Percentiles rank a stretch among this genome's conserved stretches.
Evolutionary conservation across 208 protist genomes (phyloP).

Genomic region (Porcisia hertigi): DNA sequence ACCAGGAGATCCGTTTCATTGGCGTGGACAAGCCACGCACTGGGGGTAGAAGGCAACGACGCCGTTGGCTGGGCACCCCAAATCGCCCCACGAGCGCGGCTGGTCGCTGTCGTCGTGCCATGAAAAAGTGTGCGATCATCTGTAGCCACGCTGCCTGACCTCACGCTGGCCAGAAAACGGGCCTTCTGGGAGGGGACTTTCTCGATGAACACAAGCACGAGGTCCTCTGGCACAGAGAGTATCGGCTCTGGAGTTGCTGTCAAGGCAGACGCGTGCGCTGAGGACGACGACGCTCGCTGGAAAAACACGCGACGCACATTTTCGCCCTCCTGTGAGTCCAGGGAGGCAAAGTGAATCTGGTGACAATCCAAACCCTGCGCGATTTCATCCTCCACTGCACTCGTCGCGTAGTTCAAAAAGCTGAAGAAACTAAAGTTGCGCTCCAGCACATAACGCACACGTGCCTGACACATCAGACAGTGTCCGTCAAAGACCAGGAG

Average conservation of each 20-base stretch:
- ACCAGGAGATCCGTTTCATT: conserved; percentile 67
- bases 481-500: conserved; percentile 83
- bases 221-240: conserved; percentile 34
- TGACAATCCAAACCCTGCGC: conserved; percentile 51
- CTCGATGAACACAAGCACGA: conserved; percentile 74
- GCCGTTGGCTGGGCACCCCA: not conserved
- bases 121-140: conserved; percentile 30
- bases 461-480: conserved; percentile 72
- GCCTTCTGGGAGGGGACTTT: conserved; percentile 61
- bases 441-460: conserved; percentile 73
- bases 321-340: conserved; percentile 53
- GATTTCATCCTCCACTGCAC: conserved; percentile 30
- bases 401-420: conserved; percentile 36
- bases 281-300: not conserved
- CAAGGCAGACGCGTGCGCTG: conserved; percentile 1
- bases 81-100: not conserved
- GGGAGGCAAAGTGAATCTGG: conserved; percentile 63
- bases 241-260: not conserved
- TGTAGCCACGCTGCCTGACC: conserved; percentile 13
- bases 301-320: conserved; percentile 59
- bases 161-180: conserved; percentile 36
- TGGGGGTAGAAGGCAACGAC: not conserved
- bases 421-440: conserved; percentile 87
- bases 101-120: not conserved
- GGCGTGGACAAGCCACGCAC: conserved; percentile 15